Evolutionary conservation across 495 filamentous ascomycete species (phyloP), one percentile per base, ranked within the genome.

Genomic region (Penicillium simplicissimum): DNA sequence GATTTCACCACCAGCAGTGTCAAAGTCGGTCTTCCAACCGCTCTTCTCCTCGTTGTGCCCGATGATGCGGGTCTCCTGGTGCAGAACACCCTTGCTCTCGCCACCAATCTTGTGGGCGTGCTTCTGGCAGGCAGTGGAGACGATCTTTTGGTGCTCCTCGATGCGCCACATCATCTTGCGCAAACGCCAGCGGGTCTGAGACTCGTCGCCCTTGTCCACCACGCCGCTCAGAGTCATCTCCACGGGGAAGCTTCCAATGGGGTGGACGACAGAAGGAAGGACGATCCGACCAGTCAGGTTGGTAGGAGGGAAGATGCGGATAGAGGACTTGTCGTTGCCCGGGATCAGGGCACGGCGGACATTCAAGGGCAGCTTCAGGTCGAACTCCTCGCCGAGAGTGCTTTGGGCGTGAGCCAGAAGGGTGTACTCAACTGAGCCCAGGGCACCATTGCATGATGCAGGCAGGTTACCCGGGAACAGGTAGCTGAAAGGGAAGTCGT

Each of bases 1-100:
- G 67, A 97, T 90, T 60, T 82, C 82, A 58, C 90, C 90, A 59
- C 89, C 89, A 3, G 78, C 75, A 21, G 79, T 81, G 35, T 82
- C 83, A 70, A 92, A 98, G 74, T 97, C 93, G n/a, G 88, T 87
- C 76, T 99, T 99, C 95, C 95, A 99, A n/a, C 94, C 94, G 5
- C 67, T 80, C 75, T 90, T 91, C 65, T 94, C 71, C 65, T 94
- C 91, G 4, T 87, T 88, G 59, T 81, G 79, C 28, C 86, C 91
- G 63, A 98, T 85, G 58, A 87, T 84, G 35, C 89, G 87, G 6
- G 84, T 84, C 59, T 97, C 90, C 40, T 90, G 83, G 67, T 96
- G 91, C 48, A 88, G 74, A 23, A 92, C 74, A 36, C 93, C 92
- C 72, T 96, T 98, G 53, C 81, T 79, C 40, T 85, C 82, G 34